Evolutionary conservation across 2,329 filamentous ascomycete genomes (phyloP).

Genomic region (Pseudogymnoascus pannorum): DNA sequence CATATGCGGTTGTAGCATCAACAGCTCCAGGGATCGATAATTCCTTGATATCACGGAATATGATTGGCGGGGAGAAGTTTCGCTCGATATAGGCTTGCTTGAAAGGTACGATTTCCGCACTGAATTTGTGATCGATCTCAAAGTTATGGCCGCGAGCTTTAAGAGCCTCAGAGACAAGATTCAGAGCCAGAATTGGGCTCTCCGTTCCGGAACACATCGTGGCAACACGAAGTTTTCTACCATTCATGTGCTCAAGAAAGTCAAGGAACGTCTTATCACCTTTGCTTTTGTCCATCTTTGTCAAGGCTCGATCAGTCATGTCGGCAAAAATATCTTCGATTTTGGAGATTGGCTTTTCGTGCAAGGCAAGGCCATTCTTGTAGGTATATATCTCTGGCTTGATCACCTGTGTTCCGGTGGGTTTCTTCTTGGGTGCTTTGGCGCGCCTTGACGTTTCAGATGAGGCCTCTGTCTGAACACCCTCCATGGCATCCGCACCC

Average conservation of each 20-base stretch:
- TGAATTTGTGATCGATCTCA: constrained; percentile 49
- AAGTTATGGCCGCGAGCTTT: constrained; percentile 29
- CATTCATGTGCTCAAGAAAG: constrained; percentile 30
- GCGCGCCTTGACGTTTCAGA: neutral
- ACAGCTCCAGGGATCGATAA: constrained; percentile 27
- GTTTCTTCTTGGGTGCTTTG: constrained; percentile 1
- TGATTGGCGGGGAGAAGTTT: constrained; percentile 44
- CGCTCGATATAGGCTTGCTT: constrained; percentile 59
- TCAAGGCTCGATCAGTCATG: constrained; percentile 7
- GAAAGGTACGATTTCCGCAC: constrained; percentile 54
- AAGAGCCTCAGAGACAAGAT: constrained; percentile 42
- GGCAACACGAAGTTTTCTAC: constrained; percentile 45
- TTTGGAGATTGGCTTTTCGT: constrained; percentile 9
- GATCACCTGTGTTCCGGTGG: neutral
- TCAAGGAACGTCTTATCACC: constrained; percentile 23
- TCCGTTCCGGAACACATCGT: constrained; percentile 79
- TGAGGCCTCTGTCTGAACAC: neutral
- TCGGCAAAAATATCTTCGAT: constrained; percentile 14
- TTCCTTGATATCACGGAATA: constrained; percentile 55
- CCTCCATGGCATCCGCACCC: neutral
- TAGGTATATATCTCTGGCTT: constrained; percentile 10
- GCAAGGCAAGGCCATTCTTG: constrained; percentile 11
- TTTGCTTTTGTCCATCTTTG: neutral
- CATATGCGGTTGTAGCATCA: constrained; percentile 58
- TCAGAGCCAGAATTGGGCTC: constrained; percentile 59